These are phyloP conservation scores for Cystofilobasidium ferigula DNA, from an alignment of 768 basidiomycete species.

Conservation along the genomic window DNA sequence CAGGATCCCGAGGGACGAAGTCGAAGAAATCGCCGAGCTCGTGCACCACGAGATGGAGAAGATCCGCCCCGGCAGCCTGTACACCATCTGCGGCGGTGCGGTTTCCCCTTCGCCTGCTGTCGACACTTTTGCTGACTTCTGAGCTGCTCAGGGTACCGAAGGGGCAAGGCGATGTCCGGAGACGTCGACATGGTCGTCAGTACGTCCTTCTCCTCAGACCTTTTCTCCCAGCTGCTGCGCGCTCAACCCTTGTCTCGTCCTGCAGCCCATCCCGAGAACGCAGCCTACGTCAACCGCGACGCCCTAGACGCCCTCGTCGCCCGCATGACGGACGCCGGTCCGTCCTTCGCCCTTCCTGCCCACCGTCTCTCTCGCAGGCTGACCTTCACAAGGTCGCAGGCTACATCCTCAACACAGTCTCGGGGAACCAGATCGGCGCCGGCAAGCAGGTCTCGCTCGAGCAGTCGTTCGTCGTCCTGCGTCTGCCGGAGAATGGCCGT, in stretches of 20 bases:
- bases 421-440: conserved; percentile 21
- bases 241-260: background rate
- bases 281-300: conserved; percentile 54
- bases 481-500: conserved; percentile 43
- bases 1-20: conserved; percentile 64
- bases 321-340: conserved; percentile 51
- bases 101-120: conserved; percentile 25
- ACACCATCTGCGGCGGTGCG: conserved; percentile 70
- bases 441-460: conserved; percentile 56
- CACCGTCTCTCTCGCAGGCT: background rate
- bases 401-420: conserved; percentile 11
- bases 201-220: background rate
- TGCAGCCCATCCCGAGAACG: conserved; percentile 45
- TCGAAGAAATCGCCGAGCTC: conserved; percentile 59
- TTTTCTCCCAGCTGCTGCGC: background rate
- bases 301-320: conserved; percentile 44
- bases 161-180: conserved; percentile 68
- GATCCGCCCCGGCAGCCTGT: conserved; percentile 56
- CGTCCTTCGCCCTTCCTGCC: conserved; percentile 26
- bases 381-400: conserved; percentile 10
- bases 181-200: conserved; percentile 83
- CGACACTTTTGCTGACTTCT: background rate
- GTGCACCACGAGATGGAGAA: conserved; percentile 57
- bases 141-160: conserved; percentile 53
- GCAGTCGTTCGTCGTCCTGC: conserved; percentile 71